phyloP scores from a whole-genome alignment of 2,329 filamentous ascomycete species.

The Cladosporium halotolerans region DNA sequence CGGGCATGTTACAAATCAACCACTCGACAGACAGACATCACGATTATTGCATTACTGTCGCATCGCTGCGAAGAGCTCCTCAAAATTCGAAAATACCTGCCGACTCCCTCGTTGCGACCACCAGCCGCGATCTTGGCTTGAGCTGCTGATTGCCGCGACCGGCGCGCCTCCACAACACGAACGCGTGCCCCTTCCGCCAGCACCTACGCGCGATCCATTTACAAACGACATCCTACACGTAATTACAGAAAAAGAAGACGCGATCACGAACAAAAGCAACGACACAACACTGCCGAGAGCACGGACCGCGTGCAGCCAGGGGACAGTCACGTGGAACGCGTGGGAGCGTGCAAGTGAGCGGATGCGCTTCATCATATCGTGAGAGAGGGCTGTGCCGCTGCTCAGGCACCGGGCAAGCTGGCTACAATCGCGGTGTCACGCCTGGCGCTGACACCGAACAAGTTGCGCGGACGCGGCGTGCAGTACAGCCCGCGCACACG shows the following conservation, averaged over 20 bases:
- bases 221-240: background rate
- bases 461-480: constrained; percentile 30
- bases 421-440: constrained; percentile 29
- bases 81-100: constrained; percentile 1
- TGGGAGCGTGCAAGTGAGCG: background rate
- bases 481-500: constrained; percentile 19
- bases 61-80: background rate
- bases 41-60: constrained; percentile 2
- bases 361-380: constrained; percentile 3
- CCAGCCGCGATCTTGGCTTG: background rate
- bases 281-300: background rate
- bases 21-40: background rate
- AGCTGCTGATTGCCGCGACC: constrained; percentile 4
- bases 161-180: constrained; percentile 2
- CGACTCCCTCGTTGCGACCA: background rate
- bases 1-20: constrained; percentile 6
- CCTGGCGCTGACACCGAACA: constrained; percentile 26
- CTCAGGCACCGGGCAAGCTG: constrained; percentile 20
- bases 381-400: constrained; percentile 5
- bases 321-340: background rate
- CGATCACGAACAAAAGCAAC: background rate
- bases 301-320: no score
- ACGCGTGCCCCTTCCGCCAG: background rate
- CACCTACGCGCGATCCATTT: background rate
- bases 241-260: background rate